Evolutionary conservation across 345 rosid species (phyloP).

Genomic region (Pugionium dolabratum): DNA sequence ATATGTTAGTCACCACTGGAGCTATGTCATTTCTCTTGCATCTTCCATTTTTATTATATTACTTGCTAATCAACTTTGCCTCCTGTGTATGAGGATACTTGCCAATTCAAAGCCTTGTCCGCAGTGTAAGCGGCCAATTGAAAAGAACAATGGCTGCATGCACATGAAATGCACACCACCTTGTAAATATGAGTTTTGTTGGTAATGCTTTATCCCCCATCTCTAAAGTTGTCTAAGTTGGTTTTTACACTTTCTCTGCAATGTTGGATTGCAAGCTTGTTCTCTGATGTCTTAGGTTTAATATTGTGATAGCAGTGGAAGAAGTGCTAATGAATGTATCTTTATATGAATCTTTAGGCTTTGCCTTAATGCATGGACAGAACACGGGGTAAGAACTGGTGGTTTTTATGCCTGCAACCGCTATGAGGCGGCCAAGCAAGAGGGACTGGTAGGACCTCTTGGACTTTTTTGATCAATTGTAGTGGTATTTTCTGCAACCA

Average conservation of each 20-base stretch:
- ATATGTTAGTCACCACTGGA: background rate
- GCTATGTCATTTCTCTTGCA: slow-evolving; percentile 20
- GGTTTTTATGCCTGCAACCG: slow-evolving; percentile 45
- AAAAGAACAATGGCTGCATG: slow-evolving; percentile 45
- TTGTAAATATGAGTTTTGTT: slow-evolving; percentile 45
- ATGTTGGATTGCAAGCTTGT: slow-evolving; percentile 13
- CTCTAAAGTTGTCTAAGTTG: slow-evolving; percentile 19
- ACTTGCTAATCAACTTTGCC: slow-evolving; percentile 13
- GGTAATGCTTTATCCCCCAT: slow-evolving; percentile 29
- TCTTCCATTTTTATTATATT: background rate
- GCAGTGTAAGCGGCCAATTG: slow-evolving; percentile 42
- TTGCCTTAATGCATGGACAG: slow-evolving; percentile 43
- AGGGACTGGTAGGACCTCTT: slow-evolving; percentile 68
- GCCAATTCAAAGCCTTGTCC: slow-evolving; percentile 48
- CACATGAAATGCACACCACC: slow-evolving; percentile 46
- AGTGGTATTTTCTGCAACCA: background rate
- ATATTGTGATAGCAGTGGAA: slow-evolving; percentile 12
- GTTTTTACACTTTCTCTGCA: slow-evolving; percentile 22
- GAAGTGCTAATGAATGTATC: slow-evolving; percentile 17
- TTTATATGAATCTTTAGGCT: slow-evolving; percentile 31
- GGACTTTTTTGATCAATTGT: slow-evolving; percentile 28
- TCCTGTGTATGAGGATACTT: slow-evolving; percentile 36
- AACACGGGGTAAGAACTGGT: slow-evolving; percentile 43
- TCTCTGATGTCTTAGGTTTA: slow-evolving; percentile 10
- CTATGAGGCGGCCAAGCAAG: slow-evolving; percentile 79